Base-by-base conservation (phyloP, 2,329 filamentous ascomycete genomes). In the Endoconidiophora laricicola region DNA sequence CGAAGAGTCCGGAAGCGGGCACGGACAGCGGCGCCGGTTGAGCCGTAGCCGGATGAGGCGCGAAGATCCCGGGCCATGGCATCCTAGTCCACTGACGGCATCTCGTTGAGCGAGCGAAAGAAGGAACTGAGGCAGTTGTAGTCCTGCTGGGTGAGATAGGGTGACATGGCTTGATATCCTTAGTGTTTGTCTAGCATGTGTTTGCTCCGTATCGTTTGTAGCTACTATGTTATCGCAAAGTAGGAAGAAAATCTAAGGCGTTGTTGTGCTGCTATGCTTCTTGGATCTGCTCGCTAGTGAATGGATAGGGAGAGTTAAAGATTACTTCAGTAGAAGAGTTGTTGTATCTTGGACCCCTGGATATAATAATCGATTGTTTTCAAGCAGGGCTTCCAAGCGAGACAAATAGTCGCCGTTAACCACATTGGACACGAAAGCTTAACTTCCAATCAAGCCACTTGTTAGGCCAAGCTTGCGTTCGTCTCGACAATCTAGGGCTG, bases 1-100 rank as follows among this genome's bases (percentile, higher is more conserved):
- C 62, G 62, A 58, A 69, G 64, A 49, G 65, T 60, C 6, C 64
- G 62, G 58, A 66, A 67, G 29, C 64, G 64, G 52, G 67, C 62
- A 48, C 64, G 65, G 52, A 66, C 66, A 52, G 65, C 67, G 45
- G 65, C 66, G 46, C 59, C 63, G 46, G 66, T 62, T 52, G 68
- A 67, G 48, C 69, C 61, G 3, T 33, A 12, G 29, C 59, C 63
- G 45, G 66, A 62, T 52, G 68, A 67, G 48, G 69, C 61, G 3
- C 60, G 60, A 12, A 66, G 54, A 10, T 58, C 55, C 2, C 40
- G 6, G 3, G 67, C 68, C 39, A 71, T 62, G 1, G 58, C 55
- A 14, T 63, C 58, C 60, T 64, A 71, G 57, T 71, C 59, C 24
- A 68, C 62, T 6, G 66, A 62, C 5, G 63, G 64, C 54, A 64